phyloP scores from a whole-genome alignment of 441 rosid species.

The Pelargonium australe region DNA sequence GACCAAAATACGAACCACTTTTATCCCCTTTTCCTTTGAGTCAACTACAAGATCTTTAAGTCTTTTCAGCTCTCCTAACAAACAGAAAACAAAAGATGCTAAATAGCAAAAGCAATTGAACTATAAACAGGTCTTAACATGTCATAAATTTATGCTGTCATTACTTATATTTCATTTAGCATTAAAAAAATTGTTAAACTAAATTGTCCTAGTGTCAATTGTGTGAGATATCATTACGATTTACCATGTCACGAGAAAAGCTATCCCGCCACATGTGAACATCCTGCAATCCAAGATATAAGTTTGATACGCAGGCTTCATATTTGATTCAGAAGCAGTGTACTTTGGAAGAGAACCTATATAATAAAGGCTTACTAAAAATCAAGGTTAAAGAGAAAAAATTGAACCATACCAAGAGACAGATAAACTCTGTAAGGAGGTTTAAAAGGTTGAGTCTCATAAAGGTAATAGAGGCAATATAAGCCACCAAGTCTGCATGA shows the following conservation, averaged over 20 bases:
- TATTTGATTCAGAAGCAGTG: background rate
- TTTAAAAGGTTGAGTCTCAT: conserved; percentile 71
- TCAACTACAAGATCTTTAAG: conserved; percentile 52
- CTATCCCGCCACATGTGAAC: no score
- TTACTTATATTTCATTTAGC: background rate
- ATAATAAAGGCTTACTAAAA: background rate
- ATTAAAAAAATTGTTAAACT: background rate
- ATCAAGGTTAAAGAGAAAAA: background rate
- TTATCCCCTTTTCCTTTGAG: conserved; percentile 43
- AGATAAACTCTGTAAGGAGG: conserved; percentile 64
- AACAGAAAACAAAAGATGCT: conserved; percentile 7
- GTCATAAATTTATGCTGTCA: background rate
- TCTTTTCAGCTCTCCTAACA: conserved; percentile 63
- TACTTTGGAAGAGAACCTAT: background rate
- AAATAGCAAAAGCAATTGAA: conserved; percentile 1
- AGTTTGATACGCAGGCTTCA: background rate
- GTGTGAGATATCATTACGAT: background rate
- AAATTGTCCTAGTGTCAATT: background rate
- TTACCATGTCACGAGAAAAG: background rate
- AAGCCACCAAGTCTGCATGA: conserved; percentile 64
- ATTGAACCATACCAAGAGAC: conserved; percentile 50
- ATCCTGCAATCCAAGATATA: background rate
- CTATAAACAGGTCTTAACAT: background rate
- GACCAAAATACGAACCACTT: conserved; percentile 43
- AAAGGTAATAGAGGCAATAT: conserved; percentile 78